Base-by-base conservation (phyloP, 208 protist genomes). In the Zelonia costaricensis region DNA sequence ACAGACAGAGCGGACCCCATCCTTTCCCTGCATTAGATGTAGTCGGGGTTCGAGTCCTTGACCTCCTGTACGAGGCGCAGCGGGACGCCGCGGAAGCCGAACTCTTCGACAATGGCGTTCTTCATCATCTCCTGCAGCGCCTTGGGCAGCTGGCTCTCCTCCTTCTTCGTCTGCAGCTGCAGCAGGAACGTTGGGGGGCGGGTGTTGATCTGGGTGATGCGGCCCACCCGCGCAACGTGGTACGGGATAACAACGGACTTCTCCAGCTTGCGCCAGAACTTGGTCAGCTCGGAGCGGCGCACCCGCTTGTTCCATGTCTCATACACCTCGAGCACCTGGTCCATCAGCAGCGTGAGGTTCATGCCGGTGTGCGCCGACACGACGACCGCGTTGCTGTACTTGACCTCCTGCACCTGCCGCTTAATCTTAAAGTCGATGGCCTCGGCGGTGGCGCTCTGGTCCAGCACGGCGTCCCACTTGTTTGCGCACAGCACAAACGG, bases 381-480 rank as follows among this genome's bases (percentile, higher is more conserved):
- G 3, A 93, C 92, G 5, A 97, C 92, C 8, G 89, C 88, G 54
- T 89, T 95, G 63, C 76, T 86, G 64, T 95, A 95, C 76, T 94
- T 94, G 25, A 94, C 79, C 74, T 97, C 92, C 28, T 79, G 82
- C 16, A 97, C 81, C 43, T 97, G 92, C 4, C 87, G 79, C 68
- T 95, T 94, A 42, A 97, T 94, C 63, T 96, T 95, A 56, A 94
- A 93, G 74, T 97, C 93, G 67, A 96, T 96, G 4, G 88, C 86
- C 69, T 96, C 84, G 13, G 93, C 93, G 10, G 90, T 94, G 12
- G 88, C 88, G 45, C 76, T 86, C 47, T 89, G 86, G 61, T 97
- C 86, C 38, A 92, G 71, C 27, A 97, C 91, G 0, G 87, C 78
- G 69, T 97, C 93, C 91, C 93, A 97, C 66, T 97, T 97, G 61